phyloP scores from a whole-genome alignment of 2,329 filamentous ascomycete species.

The Diaporthe sp. region DNA sequence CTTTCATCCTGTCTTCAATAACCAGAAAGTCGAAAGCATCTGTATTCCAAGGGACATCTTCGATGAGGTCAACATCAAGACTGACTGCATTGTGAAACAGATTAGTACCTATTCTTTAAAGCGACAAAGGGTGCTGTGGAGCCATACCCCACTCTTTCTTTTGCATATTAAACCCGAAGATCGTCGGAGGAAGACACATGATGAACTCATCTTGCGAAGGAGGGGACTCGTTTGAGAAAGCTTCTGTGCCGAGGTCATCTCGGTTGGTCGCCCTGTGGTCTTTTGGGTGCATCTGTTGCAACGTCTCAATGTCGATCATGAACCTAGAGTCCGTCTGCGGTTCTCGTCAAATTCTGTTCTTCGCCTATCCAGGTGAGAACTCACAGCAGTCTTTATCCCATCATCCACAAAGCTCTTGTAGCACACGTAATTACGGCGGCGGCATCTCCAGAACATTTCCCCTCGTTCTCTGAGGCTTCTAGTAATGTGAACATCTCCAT shows the following conservation, averaged over 20 bases:
- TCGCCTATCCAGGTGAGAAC: not conserved
- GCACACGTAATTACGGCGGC: not conserved
- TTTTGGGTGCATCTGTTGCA: not conserved
- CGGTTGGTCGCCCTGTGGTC: not conserved
- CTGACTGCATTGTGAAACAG: not conserved
- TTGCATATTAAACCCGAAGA: not conserved
- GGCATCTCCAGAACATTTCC: not conserved
- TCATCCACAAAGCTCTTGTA: not conserved
- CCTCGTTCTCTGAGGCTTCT: not conserved
- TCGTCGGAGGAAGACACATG: not conserved
- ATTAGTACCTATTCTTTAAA: not conserved
- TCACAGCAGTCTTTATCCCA: not conserved
- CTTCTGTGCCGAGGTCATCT: not conserved
- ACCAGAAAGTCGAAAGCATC: not conserved
- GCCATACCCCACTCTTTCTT: not conserved
- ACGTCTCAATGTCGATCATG: not conserved
- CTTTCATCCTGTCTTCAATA: not conserved
- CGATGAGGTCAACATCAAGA: not conserved
- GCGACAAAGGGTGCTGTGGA: accelerated
- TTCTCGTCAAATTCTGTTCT: not conserved
- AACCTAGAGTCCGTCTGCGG: not conserved
- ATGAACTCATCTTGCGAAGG: not conserved
- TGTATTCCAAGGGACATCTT: not conserved
- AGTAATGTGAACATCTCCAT: accelerated
- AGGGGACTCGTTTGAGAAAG: not conserved